phyloP scores from a whole-genome alignment of 2,329 filamentous ascomycete genomes.

The Fusarium luffae region DNA sequence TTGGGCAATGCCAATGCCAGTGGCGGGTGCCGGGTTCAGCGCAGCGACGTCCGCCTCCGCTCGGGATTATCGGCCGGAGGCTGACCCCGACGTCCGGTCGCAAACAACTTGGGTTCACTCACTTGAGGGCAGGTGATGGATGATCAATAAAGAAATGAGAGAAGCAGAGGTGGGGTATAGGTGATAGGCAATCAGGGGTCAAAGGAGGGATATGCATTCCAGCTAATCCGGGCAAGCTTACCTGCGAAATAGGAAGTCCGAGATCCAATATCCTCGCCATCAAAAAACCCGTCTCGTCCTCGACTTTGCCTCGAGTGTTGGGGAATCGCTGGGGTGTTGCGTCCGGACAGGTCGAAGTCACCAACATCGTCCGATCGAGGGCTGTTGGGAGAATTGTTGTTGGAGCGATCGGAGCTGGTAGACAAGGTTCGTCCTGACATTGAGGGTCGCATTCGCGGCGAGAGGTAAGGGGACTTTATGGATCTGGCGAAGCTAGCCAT shows the following conservation, averaged over 20 bases:
- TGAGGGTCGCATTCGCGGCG: slow-evolving; percentile 57
- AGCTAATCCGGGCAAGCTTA: slow-evolving; percentile 16
- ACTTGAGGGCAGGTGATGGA: slow-evolving; percentile 30
- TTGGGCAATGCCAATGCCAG: slow-evolving; percentile 2
- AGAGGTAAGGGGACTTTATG: slow-evolving; percentile 60
- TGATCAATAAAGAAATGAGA: slow-evolving; percentile 12
- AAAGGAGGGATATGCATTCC: slow-evolving; percentile 29
- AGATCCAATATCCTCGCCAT: slow-evolving; percentile 26
- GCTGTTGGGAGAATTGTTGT: slow-evolving; percentile 38
- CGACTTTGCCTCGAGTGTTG: slow-evolving; percentile 5
- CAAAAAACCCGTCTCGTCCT: slow-evolving; percentile 31
- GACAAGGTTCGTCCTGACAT: slow-evolving; percentile 59
- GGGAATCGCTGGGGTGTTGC: slow-evolving; percentile 45
- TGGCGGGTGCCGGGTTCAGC: slow-evolving; percentile 3
- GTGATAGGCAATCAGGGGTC: slow-evolving; percentile 7
- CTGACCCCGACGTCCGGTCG: slow-evolving; percentile 5
- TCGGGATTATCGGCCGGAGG: slow-evolving; percentile 7
- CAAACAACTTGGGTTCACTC: slow-evolving; percentile 11
- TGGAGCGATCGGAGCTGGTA: slow-evolving; percentile 57
- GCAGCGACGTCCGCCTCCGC: not conserved
- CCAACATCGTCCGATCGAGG: slow-evolving; percentile 48
- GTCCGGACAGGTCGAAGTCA: slow-evolving; percentile 44
- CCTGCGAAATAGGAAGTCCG: slow-evolving; percentile 29
- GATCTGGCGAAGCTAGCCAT: slow-evolving; percentile 64
- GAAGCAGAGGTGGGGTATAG: slow-evolving; percentile 5